phyloP scores from a whole-genome alignment of 176 grass and related monocot genomes.

The Dendrocalamus sinicus region DNA sequence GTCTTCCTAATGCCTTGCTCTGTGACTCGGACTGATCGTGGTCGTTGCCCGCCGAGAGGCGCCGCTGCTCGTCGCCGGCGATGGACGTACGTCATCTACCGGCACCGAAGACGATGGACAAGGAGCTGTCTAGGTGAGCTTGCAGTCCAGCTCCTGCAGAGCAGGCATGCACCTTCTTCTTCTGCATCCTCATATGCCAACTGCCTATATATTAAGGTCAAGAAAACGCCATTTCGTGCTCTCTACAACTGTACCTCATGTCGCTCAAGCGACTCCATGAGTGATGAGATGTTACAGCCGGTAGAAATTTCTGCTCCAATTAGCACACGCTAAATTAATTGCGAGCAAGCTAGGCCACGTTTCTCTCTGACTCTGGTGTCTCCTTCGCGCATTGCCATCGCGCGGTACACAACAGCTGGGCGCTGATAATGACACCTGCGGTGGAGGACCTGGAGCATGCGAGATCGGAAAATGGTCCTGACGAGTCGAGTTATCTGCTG shows the following conservation, averaged over 20 bases:
- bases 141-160: too few relatives aligned
- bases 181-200: too few relatives aligned
- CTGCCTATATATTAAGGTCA: not conserved
- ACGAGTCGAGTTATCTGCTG: not conserved
- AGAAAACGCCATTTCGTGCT: not conserved
- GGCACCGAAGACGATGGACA: too few relatives aligned
- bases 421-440: constrained; percentile 31
- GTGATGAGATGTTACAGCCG: not conserved
- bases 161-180: too few relatives aligned
- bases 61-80: too few relatives aligned
- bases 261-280: not conserved
- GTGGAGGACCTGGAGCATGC: not conserved
- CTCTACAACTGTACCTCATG: not conserved
- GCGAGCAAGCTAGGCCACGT: not conserved
- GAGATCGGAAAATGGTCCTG: constrained; percentile 30
- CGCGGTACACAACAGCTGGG: constrained; percentile 16
- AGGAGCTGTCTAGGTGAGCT: too few relatives aligned
- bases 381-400: not conserved
- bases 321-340: not conserved
- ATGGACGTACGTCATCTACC: too few relatives aligned
- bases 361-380: not conserved
- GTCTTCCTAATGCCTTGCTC: too few relatives aligned
- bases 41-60: too few relatives aligned
- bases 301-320: not conserved
- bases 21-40: too few relatives aligned